Evolutionary conservation across 495 filamentous ascomycete species (phyloP), one percentile per base, ranked within the genome.

Genomic region (Podospora australis): DNA sequence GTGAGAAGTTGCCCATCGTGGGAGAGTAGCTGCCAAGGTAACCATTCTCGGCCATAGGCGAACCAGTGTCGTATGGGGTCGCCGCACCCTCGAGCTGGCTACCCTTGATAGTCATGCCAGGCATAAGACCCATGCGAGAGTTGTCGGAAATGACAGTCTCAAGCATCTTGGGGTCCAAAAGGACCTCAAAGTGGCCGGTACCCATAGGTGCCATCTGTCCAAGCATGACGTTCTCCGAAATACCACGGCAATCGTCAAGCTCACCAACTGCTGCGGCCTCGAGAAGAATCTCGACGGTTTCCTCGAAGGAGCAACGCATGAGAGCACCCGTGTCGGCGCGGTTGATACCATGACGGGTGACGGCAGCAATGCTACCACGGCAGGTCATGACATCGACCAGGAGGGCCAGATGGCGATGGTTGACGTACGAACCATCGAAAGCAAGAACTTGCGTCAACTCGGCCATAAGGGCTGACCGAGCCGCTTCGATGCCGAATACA

Each of bases 291-390:
- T 99, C 92, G 25, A 99, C 92, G 0, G 92, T 99, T 59, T 99
- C 94, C 70, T 99, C 92, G 69, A 99, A 99, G 7, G 92, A 99
- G 74, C 92, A 99, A 62, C 92, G 83, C 92, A 99, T 99, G 58
- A 99, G 74, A 2, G 92, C 92, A 73, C 92, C 92, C 39, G 94
- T 99, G 58, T 99, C 94, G 10, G 89, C 86, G 55, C 94, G 81
- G 69, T 99, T 99, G 68, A 99, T 99, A 71, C 92, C 92, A 53
- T 97, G 94, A 66, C 92, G 88, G 48, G 92, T 97, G 45, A 97
- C 90, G 5, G 92, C 90, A 65, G 95, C 95, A 55, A 99, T 76
- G 55, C 85, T 83, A 39, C 92, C 92, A 38, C 92, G 81, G 44
- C 90, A 86, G 14, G 90, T 96, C 92, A 99, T 99, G 44, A 99